These are phyloP conservation scores for Entrophospora sp. DNA, from an alignment of 192 early-diverging fungal genomes.

Conservation along the genomic window DNA sequence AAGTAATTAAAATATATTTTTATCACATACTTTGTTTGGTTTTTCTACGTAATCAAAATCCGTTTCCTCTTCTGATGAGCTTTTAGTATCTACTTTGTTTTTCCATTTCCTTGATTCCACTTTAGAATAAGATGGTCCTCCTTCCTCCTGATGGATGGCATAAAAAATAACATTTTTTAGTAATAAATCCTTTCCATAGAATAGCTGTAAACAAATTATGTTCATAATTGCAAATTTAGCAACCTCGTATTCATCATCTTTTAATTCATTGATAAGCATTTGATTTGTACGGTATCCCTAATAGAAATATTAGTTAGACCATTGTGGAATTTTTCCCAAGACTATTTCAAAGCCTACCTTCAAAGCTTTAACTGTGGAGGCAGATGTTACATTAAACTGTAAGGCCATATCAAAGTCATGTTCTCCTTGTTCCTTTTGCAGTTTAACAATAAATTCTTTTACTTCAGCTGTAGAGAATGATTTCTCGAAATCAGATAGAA, in stretches of 20 bases:
- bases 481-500: conserved; percentile 6
- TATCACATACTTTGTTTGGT: too few species aligned
- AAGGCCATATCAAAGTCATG: background rate
- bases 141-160: background rate
- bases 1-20: too few species aligned
- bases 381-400: too few species aligned
- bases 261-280: background rate
- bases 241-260: background rate
- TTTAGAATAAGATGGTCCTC: background rate
- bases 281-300: background rate
- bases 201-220: background rate
- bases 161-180: background rate
- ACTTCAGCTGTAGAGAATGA: too few species aligned
- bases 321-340: background rate
- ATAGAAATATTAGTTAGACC: background rate
- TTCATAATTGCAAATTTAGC: background rate
- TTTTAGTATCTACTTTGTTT: too few species aligned
- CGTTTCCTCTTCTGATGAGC: too few species aligned
- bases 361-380: too few species aligned
- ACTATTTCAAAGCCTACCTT: background rate
- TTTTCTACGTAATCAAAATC: too few species aligned
- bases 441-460: conserved; percentile 9
- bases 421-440: conserved; percentile 10
- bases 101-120: background rate
- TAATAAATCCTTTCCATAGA: background rate